Evolutionary conservation across 2,329 filamentous ascomycete genomes (phyloP), one percentile per base, ranked within the genome.

Genomic region (Diaporthe vaccinii): DNA sequence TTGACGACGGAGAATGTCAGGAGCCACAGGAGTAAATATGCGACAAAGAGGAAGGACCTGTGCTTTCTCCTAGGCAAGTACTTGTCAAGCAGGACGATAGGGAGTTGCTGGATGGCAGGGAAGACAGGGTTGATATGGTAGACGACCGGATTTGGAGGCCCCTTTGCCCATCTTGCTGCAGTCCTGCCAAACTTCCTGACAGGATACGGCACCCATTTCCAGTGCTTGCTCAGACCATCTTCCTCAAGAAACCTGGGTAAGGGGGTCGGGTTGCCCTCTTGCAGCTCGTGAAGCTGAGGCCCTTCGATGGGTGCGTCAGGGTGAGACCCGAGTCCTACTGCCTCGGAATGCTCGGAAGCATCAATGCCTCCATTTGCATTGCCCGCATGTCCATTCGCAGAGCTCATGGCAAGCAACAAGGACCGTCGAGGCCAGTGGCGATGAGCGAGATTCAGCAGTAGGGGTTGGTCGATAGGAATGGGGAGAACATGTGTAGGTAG

Each of bases 1-100:
- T 94, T 89, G 34, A 96, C 89, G 57, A 95, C 82, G 31, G 89
- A 88, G 82, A 96, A 96, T 0, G 89, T 88, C 68, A 94, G 81
- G 22, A 95, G 83, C 94, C 94, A 97, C 69, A 90, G 83, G 41
- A 89, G 87, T 67, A 93, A 90, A 77, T 92, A 93, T 49, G 87
- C 83, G 58, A 91, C 82, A 68, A 93, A 85, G 8, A 94, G 84
- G 79, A 85, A 85, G n/a, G 90, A 81, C 55, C 91, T 90, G 71
- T 93, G 91, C 77, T 85, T 89, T 77, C 84, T 84, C 75, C 88
- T 88, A 0, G 93, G 92, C 3, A 94, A 84, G 78, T 90, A 89
- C 72, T 85, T 88, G 77, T 95, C 89, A 74, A 95, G 81, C 57
- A 95, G 83, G 59, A 84, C 84, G 75, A 94, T 85, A 1, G 94